Percentiles rank a stretch among this genome's conserved stretches.
Evolutionary conservation across 257 asterid genomes (phyloP).

Genomic region (Echites panduratus): DNA sequence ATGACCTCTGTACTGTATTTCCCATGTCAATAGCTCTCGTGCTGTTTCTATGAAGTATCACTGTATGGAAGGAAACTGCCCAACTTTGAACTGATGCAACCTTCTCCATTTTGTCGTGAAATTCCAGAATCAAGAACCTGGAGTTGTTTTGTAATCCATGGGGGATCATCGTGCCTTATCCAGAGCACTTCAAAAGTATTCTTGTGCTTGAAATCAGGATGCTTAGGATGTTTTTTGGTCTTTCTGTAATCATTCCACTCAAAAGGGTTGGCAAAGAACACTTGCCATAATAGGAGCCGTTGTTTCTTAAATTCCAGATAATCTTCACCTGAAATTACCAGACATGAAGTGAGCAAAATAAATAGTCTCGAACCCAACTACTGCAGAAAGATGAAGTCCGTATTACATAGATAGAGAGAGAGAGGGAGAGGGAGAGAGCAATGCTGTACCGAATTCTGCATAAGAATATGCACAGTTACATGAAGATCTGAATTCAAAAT

Average conservation of each 20-base stretch:
- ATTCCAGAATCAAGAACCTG: constrained; percentile 46
- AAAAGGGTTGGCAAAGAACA: constrained; percentile 58
- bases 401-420: no score
- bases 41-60: neutral
- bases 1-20: neutral
- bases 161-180: constrained; percentile 57
- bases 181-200: constrained; percentile 77
- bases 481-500: neutral
- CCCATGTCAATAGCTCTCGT: neutral
- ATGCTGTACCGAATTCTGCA: neutral
- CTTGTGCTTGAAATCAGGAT: constrained; percentile 74
- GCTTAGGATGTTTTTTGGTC: constrained; percentile 29
- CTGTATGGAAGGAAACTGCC: constrained; percentile 1
- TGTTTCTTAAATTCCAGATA: constrained; percentile 28
- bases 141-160: constrained; percentile 73
- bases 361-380: neutral
- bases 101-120: constrained; percentile 17
- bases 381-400: neutral
- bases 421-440: no score
- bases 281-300: constrained; percentile 73
- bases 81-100: neutral
- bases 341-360: neutral
- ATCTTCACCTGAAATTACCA: constrained; percentile 34
- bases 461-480: neutral
- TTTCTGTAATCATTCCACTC: constrained; percentile 79